These are phyloP conservation scores for Sporothrix variecibatus DNA, from an alignment of 2,329 filamentous ascomycete species.

Conservation along the genomic window DNA sequence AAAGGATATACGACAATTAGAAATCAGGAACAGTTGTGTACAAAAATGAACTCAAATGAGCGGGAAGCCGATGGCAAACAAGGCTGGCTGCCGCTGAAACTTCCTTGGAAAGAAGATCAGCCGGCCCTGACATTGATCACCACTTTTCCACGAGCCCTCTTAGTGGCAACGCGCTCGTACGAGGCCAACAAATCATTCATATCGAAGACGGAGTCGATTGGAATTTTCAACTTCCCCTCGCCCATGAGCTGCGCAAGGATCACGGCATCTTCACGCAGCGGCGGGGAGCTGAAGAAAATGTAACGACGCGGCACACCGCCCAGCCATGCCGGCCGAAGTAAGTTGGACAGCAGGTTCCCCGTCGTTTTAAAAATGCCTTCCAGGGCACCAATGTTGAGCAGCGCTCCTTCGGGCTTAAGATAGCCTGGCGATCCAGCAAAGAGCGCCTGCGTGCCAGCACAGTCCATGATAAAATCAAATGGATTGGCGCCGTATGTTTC, in stretches of 20 bases:
- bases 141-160: constrained; percentile 25
- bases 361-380: constrained; percentile 32
- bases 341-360: constrained; percentile 6
- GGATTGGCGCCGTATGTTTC: constrained; percentile 35
- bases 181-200: constrained; percentile 11
- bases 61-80: background rate
- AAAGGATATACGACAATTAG: too few relatives aligned
- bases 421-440: constrained; percentile 45
- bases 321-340: constrained; percentile 33
- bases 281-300: constrained; percentile 35
- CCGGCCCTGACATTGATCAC: constrained; percentile 18
- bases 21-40: too few relatives aligned
- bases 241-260: constrained; percentile 35
- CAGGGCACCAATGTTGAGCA: constrained; percentile 37
- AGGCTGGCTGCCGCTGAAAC: background rate
- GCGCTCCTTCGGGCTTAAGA: constrained; percentile 42
- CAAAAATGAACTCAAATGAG: background rate
- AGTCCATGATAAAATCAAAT: constrained; percentile 52
- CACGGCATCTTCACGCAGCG: constrained; percentile 32
- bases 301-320: constrained; percentile 38
- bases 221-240: constrained; percentile 31
- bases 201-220: constrained; percentile 24
- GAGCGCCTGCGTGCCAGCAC: constrained; percentile 49
- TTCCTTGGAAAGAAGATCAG: background rate
- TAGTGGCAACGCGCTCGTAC: constrained; percentile 25